Conservation (phyloP, 2,329 filamentous ascomycete genomes). For the Neospermospora avenae region DNA sequence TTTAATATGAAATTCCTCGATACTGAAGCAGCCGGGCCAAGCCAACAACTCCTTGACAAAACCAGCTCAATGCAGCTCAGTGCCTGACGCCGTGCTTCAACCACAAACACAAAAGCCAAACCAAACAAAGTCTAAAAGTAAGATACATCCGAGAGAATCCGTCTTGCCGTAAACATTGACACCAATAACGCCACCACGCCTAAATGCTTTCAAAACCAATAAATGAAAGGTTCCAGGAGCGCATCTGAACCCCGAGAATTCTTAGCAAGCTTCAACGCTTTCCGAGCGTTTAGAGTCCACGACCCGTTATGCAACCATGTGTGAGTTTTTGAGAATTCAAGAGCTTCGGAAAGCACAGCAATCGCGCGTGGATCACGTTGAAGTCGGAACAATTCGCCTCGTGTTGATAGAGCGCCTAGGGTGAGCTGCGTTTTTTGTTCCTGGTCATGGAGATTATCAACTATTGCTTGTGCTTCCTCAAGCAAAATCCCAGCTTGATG, state of each 20-base stretch:
- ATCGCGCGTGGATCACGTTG: background rate
- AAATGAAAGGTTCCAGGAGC: slow-evolving; percentile 1
- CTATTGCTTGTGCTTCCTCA: background rate
- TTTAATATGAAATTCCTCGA: background rate
- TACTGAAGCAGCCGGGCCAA: background rate
- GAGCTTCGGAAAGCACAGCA: background rate
- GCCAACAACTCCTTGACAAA: background rate
- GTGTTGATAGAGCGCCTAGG: background rate
- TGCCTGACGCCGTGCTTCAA: background rate
- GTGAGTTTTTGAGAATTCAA: background rate
- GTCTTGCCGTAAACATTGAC: background rate
- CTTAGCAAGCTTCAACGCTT: background rate
- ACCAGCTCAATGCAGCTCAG: background rate
- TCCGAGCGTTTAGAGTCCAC: slow-evolving; percentile 1
- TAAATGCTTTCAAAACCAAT: background rate
- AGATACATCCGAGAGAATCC: background rate
- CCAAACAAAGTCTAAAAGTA: background rate
- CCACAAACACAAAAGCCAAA: background rate
- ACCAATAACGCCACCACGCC: background rate
- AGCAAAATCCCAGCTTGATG: background rate
- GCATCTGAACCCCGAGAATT: background rate
- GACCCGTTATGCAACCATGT: slow-evolving; percentile 4
- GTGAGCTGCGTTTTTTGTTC: slow-evolving; percentile 1
- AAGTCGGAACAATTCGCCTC: background rate
- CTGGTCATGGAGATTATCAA: background rate